A percentile compares a stretch with the other conserved stretches of the same genome.
These are phyloP conservation scores for Echria macrotheca DNA, from an alignment of 495 filamentous ascomycete species.

Conservation along the genomic window DNA sequence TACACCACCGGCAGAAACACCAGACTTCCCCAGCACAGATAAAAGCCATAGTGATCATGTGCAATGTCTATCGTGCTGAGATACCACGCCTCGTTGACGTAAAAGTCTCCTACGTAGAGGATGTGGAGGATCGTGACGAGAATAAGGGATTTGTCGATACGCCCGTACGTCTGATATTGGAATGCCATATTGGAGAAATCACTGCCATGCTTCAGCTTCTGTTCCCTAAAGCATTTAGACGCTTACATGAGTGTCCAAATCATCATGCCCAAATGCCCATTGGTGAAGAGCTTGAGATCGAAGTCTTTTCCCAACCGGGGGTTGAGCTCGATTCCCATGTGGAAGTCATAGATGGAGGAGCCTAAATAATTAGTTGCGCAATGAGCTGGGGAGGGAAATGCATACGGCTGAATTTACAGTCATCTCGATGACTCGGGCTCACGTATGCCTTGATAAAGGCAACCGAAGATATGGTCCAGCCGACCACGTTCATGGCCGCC, in stretches of 20 bases:
- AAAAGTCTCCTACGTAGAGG: slow-evolving; percentile 47
- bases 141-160: slow-evolving; percentile 40
- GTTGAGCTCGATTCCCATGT: slow-evolving; percentile 46
- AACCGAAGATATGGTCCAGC: slow-evolving; percentile 32
- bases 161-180: slow-evolving; percentile 41
- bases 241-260: slow-evolving; percentile 26
- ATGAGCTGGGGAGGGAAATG: background rate
- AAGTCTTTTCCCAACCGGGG: slow-evolving; percentile 42
- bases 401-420: slow-evolving; percentile 41
- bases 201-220: no score
- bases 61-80: slow-evolving; percentile 47
- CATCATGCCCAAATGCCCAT: slow-evolving; percentile 39
- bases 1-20: slow-evolving; percentile 43
- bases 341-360: slow-evolving; percentile 40
- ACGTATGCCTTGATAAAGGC: slow-evolving; percentile 38
- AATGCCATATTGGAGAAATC: slow-evolving; percentile 43
- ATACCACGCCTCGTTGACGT: slow-evolving; percentile 48
- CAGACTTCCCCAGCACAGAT: slow-evolving; percentile 44
- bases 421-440: slow-evolving; percentile 34
- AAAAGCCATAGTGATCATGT: slow-evolving; percentile 50
- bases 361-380: slow-evolving; percentile 23
- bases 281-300: slow-evolving; percentile 49
- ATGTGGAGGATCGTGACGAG: slow-evolving; percentile 41
- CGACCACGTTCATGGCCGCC: slow-evolving; percentile 35
- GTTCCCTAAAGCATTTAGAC: no score